A percentile compares a stretch with the other conserved stretches of the same genome.
Evolutionary conservation across 306 rosid genomes (phyloP).

Genomic region (Oemleria cerasiformis): DNA sequence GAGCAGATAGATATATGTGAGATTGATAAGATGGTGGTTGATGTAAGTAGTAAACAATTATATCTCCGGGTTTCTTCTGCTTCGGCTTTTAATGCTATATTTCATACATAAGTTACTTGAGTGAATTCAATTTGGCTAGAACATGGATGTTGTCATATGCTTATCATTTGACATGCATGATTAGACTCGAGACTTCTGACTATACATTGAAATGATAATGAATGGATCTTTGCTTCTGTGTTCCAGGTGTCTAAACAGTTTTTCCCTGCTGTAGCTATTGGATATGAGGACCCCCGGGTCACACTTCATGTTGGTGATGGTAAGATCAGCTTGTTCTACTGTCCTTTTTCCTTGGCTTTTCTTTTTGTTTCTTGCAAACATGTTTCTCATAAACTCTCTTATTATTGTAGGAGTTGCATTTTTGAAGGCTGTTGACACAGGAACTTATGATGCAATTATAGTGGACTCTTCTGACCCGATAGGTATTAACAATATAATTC

Average conservation of each 20-base stretch:
- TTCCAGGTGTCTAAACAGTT: conserved; percentile 78
- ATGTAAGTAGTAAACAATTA: conserved; percentile 47
- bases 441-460: conserved; percentile 88
- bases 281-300: conserved; percentile 83
- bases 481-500: conserved; percentile 40
- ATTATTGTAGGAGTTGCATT: conserved; percentile 78
- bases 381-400: conserved; percentile 24
- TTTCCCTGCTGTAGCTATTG: conserved; percentile 81
- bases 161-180: background rate
- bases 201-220: background rate
- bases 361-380: background rate
- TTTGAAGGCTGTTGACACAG: conserved; percentile 79
- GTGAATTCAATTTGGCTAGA: background rate
- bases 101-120: background rate
- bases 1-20: conserved; percentile 91
- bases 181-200: background rate
- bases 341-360: conserved; percentile 1
- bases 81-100: background rate
- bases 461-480: conserved; percentile 99
- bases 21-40: conserved; percentile 97
- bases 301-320: conserved; percentile 86
- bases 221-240: background rate
- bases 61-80: background rate
- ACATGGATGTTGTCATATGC: background rate
- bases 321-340: conserved; percentile 35